Conservation (phyloP, 2,329 filamentous ascomycete genomes). For the Blastomyces emzantsi region DNA sequence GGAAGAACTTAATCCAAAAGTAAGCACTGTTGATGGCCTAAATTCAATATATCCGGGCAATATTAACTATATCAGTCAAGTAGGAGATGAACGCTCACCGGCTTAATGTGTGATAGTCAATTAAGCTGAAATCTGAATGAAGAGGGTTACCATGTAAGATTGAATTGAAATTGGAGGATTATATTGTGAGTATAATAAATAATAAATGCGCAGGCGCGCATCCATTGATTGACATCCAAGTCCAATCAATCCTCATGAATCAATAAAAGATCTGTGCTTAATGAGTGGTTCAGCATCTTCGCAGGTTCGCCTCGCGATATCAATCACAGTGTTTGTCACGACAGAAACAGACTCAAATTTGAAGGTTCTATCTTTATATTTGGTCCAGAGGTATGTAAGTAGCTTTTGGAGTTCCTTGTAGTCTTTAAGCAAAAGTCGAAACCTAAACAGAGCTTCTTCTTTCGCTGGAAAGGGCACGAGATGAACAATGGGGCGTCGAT, state of each 20-base stretch:
- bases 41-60: no score
- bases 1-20: neutral
- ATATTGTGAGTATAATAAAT: neutral
- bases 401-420: slow-evolving; percentile 16
- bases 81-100: no score
- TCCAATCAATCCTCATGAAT: no score
- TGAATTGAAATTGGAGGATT: neutral
- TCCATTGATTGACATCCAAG: no score
- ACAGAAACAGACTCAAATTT: slow-evolving; percentile 22
- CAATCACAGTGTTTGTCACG: slow-evolving; percentile 23
- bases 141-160: no score
- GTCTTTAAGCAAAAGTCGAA: slow-evolving; percentile 20
- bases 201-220: no score
- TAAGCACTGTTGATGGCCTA: neutral
- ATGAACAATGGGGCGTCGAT: no score
- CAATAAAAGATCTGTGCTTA: neutral
- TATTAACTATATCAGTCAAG: no score
- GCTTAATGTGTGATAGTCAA: no score
- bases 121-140: no score
- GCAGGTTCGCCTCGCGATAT: slow-evolving; percentile 20
- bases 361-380: slow-evolving; percentile 16
- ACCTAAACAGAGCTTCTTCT: slow-evolving; percentile 17
- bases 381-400: slow-evolving; percentile 19
- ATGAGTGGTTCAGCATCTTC: slow-evolving; percentile 18
- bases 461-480: no score